These are phyloP conservation scores for Pichia cactophila DNA, from an alignment of 1,139 yeast genomes.

Conservation along the genomic window DNA sequence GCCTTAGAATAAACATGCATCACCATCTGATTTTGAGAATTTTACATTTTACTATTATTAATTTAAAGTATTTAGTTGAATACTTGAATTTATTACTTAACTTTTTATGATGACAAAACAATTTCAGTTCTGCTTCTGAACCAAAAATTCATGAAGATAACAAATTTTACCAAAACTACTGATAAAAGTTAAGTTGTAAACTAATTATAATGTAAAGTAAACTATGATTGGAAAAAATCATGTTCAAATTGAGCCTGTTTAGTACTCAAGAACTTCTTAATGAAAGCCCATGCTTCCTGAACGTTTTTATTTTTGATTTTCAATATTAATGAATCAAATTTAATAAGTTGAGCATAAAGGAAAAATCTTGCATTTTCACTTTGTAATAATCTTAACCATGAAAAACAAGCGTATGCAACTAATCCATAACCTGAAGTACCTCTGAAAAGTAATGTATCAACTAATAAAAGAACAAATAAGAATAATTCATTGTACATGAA, in stretches of 20 bases:
- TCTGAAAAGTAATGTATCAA: slow-evolving; percentile 56
- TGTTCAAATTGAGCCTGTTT: slow-evolving; percentile 28
- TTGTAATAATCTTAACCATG: slow-evolving; percentile 62
- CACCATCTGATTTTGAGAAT: slow-evolving; percentile 63
- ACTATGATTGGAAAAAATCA: slow-evolving; percentile 15
- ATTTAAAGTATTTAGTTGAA: slow-evolving; percentile 3
- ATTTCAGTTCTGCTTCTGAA: slow-evolving; percentile 91
- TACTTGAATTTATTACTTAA: neutral
- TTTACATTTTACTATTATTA: neutral
- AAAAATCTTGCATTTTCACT: slow-evolving; percentile 43
- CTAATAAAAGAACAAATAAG: slow-evolving; percentile 42
- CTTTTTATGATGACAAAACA: slow-evolving; percentile 47
- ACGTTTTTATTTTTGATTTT: slow-evolving; percentile 41
- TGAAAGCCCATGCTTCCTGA: slow-evolving; percentile 36
- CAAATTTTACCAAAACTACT: slow-evolving; percentile 36
- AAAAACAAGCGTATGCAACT: slow-evolving; percentile 47
- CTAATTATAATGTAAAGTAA: neutral
- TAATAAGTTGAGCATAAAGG: slow-evolving; percentile 35
- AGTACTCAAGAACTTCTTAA: slow-evolving; percentile 35
- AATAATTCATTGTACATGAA: slow-evolving; percentile 57
- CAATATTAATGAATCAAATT: slow-evolving; percentile 37
- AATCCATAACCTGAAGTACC: slow-evolving; percentile 65
- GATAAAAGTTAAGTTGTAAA: slow-evolving; percentile 5
- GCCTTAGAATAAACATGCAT: slow-evolving; percentile 59
- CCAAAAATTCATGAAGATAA: slow-evolving; percentile 55